These are phyloP conservation scores for Pascua sp. DNA, from an alignment of 1,284 basidiomycete genomes.

Conservation along the genomic window DNA sequence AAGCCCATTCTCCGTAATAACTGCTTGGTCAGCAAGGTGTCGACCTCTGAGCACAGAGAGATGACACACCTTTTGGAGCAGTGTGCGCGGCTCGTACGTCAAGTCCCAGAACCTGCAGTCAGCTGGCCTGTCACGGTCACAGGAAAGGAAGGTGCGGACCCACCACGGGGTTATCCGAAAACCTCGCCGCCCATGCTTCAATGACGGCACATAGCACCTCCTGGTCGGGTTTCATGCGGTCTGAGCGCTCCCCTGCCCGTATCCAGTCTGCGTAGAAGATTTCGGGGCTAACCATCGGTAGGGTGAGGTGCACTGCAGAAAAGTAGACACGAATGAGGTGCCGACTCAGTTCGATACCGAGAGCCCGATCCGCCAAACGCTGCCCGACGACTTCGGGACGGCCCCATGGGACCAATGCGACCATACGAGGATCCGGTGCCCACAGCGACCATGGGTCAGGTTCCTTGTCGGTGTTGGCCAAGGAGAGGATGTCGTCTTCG, in stretches of 20 bases:
- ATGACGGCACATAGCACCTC: conserved; percentile 38
- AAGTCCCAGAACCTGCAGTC: conserved; percentile 26
- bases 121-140: not conserved
- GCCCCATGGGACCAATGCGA: conserved; percentile 19
- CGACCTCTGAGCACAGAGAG: not conserved
- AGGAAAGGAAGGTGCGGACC: no score
- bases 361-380: conserved; percentile 29
- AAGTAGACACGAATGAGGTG: conserved; percentile 37
- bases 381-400: conserved; percentile 27
- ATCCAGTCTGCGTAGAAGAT: conserved; percentile 38
- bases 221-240: conserved; percentile 31
- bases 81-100: conserved; percentile 8
- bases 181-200: conserved; percentile 41
- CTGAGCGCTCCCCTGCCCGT: conserved; percentile 31
- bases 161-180: conserved; percentile 40
- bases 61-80: conserved; percentile 4
- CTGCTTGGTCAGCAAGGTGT: conserved; percentile 13
- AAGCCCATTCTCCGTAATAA: conserved; percentile 24
- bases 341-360: conserved; percentile 30
- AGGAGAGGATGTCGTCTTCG: no score
- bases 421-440: not conserved
- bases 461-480: no score
- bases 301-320: conserved; percentile 32
- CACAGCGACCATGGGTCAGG: conserved; percentile 24
- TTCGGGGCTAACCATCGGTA: conserved; percentile 38